Conservation (phyloP, 2,329 filamentous ascomycete genomes). For the Grosmannia clavigera region DNA sequence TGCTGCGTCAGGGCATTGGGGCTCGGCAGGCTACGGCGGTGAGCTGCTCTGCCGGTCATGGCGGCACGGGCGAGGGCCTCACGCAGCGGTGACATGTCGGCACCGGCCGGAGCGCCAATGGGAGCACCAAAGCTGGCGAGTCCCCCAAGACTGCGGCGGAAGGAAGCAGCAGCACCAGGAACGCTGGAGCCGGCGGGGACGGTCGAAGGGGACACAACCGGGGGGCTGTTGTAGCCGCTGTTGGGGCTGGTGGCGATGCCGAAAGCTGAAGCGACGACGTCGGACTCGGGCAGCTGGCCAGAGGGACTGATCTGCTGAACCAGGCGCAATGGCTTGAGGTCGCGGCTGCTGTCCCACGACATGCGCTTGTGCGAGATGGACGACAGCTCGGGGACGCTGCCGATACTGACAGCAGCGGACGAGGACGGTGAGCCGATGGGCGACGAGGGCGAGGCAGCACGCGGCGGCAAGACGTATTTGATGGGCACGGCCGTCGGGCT, state of each 20-base stretch:
- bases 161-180: background rate
- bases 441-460: slow-evolving; percentile 32
- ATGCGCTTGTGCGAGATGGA: slow-evolving; percentile 19
- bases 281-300: slow-evolving; percentile 12
- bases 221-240: background rate
- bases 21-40: slow-evolving; percentile 12
- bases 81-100: slow-evolving; percentile 11
- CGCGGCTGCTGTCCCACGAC: slow-evolving; percentile 52
- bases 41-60: slow-evolving; percentile 1
- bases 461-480: slow-evolving; percentile 35
- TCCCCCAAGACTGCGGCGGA: slow-evolving; percentile 6
- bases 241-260: background rate
- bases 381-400: background rate
- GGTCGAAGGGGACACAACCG: background rate
- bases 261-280: background rate
- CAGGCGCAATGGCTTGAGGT: slow-evolving; percentile 73
- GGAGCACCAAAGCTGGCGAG: background rate
- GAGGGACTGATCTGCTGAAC: slow-evolving; percentile 46
- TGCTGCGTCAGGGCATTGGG: slow-evolving; percentile 6
- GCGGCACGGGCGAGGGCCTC: slow-evolving; percentile 11
- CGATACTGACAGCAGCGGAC: background rate
- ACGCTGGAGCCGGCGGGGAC: background rate
- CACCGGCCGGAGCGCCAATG: background rate
- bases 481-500: slow-evolving; percentile 48
- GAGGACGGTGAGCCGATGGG: background rate